A percentile compares a stretch with the other conserved stretches of the same genome.
Evolutionary conservation across 495 filamentous ascomycete genomes (phyloP).

Genomic region (Talaromyces adpressus): DNA sequence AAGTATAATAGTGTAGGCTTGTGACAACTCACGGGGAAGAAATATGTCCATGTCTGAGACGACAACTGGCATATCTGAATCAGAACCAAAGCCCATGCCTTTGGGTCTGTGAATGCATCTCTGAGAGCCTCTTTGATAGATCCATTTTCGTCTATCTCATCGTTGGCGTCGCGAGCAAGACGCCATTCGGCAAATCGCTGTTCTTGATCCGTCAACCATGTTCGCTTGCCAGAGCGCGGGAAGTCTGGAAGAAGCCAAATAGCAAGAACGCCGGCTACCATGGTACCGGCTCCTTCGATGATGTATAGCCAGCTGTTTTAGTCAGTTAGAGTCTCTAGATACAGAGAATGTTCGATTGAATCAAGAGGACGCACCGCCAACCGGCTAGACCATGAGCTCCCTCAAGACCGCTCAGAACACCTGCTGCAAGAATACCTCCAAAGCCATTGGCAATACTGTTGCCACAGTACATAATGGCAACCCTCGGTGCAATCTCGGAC

Average conservation of each 20-base stretch:
- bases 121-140: slow-evolving; percentile 14
- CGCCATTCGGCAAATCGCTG: too few species aligned
- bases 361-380: slow-evolving; percentile 9
- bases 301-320: too few species aligned
- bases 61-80: slow-evolving; percentile 20
- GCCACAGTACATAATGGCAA: slow-evolving; percentile 19
- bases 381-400: slow-evolving; percentile 16
- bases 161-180: too few species aligned
- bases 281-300: slow-evolving; percentile 7
- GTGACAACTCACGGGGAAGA: too few species aligned
- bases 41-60: slow-evolving; percentile 19
- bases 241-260: slow-evolving; percentile 17
- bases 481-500: slow-evolving; percentile 18
- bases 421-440: slow-evolving; percentile 20
- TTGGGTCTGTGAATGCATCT: slow-evolving; percentile 19
- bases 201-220: slow-evolving; percentile 17
- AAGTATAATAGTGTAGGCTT: too few species aligned
- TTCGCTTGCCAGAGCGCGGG: slow-evolving; percentile 14
- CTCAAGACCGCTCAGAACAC: slow-evolving; percentile 16
- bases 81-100: slow-evolving; percentile 17
- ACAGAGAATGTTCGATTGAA: too few species aligned
- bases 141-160: background rate
- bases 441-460: slow-evolving; percentile 21
- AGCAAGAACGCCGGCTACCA: slow-evolving; percentile 15
- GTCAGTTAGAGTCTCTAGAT: too few species aligned